Evolutionary conservation across 2,329 filamentous ascomycete species (phyloP).

Genomic region (Harringtonia lauricola): DNA sequence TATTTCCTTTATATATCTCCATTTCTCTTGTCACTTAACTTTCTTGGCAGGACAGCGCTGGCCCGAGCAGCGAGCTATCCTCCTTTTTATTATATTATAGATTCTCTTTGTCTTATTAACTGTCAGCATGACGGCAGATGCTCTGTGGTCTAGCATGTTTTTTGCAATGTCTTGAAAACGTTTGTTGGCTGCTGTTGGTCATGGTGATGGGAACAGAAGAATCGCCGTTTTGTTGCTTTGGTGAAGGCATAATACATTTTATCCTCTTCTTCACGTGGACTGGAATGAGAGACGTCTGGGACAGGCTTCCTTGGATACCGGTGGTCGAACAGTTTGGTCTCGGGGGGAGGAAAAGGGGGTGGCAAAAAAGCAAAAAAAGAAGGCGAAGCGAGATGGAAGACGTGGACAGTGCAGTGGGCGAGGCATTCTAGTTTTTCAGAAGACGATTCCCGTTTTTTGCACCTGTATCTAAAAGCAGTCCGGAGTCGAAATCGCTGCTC

Average conservation of each 20-base stretch:
- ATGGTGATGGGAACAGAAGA: neutral
- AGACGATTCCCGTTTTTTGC: too few species aligned
- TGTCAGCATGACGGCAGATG: neutral
- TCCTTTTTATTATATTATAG: constrained; percentile 5
- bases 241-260: constrained; percentile 6
- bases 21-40: constrained; percentile 4
- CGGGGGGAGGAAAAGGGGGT: too few species aligned
- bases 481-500: too few species aligned
- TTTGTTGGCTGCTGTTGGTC: neutral
- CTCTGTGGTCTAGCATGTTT: neutral
- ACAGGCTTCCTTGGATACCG: constrained; percentile 6
- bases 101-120: constrained; percentile 9
- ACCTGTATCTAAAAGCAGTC: too few species aligned
- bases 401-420: too few species aligned
- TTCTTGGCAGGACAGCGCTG: constrained; percentile 3
- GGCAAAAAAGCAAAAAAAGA: too few species aligned
- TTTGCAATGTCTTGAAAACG: neutral
- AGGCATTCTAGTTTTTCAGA: too few species aligned
- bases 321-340: too few species aligned
- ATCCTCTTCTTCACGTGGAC: neutral
- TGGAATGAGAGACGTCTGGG: neutral
- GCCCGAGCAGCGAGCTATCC: neutral
- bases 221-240: constrained; percentile 2
- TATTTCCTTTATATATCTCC: constrained; percentile 6
- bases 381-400: too few species aligned